phyloP scores from a whole-genome alignment of 1,284 basidiomycete species.

The Chondrostereum purpureum region DNA sequence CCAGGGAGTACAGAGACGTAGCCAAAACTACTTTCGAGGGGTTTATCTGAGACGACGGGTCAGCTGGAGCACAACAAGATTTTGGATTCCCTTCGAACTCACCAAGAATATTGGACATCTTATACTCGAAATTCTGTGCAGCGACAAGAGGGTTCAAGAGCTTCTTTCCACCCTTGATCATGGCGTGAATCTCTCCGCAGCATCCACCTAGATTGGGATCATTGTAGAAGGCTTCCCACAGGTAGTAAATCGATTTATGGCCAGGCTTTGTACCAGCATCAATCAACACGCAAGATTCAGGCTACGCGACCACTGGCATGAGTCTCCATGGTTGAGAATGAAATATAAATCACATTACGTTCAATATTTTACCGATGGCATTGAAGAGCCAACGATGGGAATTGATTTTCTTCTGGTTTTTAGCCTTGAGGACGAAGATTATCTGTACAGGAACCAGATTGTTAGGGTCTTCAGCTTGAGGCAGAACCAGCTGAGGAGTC shows the following conservation, averaged over 20 bases:
- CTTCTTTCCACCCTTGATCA: slow-evolving; percentile 90
- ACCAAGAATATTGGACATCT: slow-evolving; percentile 93
- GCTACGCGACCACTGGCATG: slow-evolving; percentile 35
- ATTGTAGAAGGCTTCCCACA: slow-evolving; percentile 92
- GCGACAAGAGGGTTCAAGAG: slow-evolving; percentile 91
- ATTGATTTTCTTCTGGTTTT: slow-evolving; percentile 98
- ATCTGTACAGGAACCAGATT: slow-evolving; percentile 95
- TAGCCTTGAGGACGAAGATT: slow-evolving; percentile 91
- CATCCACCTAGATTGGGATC: slow-evolving; percentile 47
- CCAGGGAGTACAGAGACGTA: slow-evolving; percentile 94
- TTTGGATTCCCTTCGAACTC: too few relatives aligned
- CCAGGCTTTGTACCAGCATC: slow-evolving; percentile 96
- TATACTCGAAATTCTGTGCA: slow-evolving; percentile 98
- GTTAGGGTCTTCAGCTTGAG: slow-evolving; percentile 83
- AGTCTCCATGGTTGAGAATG: background rate
- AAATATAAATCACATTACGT: slow-evolving; percentile 32
- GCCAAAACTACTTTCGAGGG: slow-evolving; percentile 90
- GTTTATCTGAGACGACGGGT: slow-evolving; percentile 61
- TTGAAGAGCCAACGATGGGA: slow-evolving; percentile 98
- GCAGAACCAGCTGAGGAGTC: slow-evolving; percentile 84
- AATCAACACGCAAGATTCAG: slow-evolving; percentile 85
- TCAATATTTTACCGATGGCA: slow-evolving; percentile 81
- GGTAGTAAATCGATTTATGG: slow-evolving; percentile 93
- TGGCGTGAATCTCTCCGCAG: slow-evolving; percentile 82
- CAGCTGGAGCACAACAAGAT: slow-evolving; percentile 7